Evolutionary conservation across 495 filamentous ascomycete species (phyloP), one percentile per base, ranked within the genome.

Genomic region (Chaetomium tenue): DNA sequence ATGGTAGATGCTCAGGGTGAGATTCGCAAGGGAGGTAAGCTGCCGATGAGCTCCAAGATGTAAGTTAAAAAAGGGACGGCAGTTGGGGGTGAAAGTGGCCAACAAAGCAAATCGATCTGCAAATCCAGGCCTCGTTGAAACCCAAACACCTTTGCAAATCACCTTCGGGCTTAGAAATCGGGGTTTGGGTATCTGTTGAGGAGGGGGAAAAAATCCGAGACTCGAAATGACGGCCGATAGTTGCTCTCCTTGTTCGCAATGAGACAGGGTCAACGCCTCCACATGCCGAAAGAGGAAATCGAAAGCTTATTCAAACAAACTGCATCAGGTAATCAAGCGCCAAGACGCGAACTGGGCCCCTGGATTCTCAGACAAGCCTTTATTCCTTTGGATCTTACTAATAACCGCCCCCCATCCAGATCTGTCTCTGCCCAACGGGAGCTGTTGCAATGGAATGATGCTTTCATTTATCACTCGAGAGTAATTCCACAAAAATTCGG

Each of bases 81-180:
- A 47, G 9, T 37, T 37, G 33, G 44, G n/a, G 44, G 44, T n/a
- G n/a, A 18, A 47, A 18, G 16, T 20, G 44, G 44, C 44, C 44
- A 47, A 47, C 44, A 47, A 47, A 47, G n/a, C n/a, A 47, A 47
- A 47, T n/a, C 2, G 15, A 20, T 47, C 44, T 47, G 16, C 44
- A 47, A 47, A 47, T 52, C 20, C n/a, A 7, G 20, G 0, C 23
- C 23, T 11, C 12, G 20, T 20, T 20, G 12, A 52, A 26, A 13
- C 48, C 48, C 20, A 23, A 23, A 52, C 12, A 26, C 3, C 23
- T 23, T 52, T 52, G 12, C 12, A 52, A 52, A 52, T 52, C 23
- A 47, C 9, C 12, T 47, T 52, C 6, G 23, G 20, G 48, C 48
- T 52, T 52, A 52, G 48, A 52, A 52, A 52, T 52, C 48, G 23